Percentiles rank a stretch among this genome's conserved stretches.
Evolutionary conservation across 2,329 filamentous ascomycete species (phyloP).

Genomic region (Raffaelea deltoideospora): DNA sequence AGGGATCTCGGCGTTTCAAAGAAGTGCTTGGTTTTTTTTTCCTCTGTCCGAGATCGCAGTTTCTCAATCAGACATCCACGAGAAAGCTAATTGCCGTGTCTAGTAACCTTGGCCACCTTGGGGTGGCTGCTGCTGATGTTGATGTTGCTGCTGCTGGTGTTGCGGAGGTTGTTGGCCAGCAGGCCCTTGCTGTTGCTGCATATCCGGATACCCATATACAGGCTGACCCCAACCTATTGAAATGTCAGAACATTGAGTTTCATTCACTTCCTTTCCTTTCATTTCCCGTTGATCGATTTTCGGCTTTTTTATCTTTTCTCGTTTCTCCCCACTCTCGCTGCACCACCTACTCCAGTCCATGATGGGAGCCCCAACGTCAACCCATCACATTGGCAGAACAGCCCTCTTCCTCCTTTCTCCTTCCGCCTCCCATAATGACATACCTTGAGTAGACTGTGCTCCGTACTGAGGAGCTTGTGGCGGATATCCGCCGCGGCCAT

Average conservation of each 20-base stretch:
- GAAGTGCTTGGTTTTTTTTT: too few relatives aligned
- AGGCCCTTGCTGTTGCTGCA: slow-evolving; percentile 22
- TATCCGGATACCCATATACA: slow-evolving; percentile 32
- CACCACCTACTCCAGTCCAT: too few relatives aligned
- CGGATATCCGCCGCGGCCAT: slow-evolving; percentile 27
- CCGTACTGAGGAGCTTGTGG: slow-evolving; percentile 23
- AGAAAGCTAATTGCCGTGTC: too few relatives aligned
- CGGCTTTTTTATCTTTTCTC: neutral
- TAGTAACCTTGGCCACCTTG: slow-evolving; percentile 18
- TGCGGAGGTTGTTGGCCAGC: slow-evolving; percentile 14
- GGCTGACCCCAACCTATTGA: slow-evolving; percentile 17
- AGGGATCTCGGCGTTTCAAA: too few relatives aligned
- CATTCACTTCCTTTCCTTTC: too few relatives aligned
- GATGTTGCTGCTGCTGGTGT: slow-evolving; percentile 21
- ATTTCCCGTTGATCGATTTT: neutral
- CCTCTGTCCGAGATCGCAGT: too few relatives aligned
- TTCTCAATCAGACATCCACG: too few relatives aligned
- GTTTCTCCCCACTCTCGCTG: too few relatives aligned
- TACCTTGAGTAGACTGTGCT: slow-evolving; percentile 22
- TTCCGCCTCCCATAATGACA: slow-evolving; percentile 2
- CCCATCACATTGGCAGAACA: too few relatives aligned
- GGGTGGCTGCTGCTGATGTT: slow-evolving; percentile 19
- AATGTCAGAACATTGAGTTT: too few relatives aligned
- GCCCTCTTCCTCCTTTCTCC: neutral
- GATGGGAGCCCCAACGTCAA: too few relatives aligned